A percentile compares a stretch with the other conserved stretches of the same genome.
phyloP scores from a whole-genome alignment of 106 monocot genomes.

The Allium fistulosum region DNA sequence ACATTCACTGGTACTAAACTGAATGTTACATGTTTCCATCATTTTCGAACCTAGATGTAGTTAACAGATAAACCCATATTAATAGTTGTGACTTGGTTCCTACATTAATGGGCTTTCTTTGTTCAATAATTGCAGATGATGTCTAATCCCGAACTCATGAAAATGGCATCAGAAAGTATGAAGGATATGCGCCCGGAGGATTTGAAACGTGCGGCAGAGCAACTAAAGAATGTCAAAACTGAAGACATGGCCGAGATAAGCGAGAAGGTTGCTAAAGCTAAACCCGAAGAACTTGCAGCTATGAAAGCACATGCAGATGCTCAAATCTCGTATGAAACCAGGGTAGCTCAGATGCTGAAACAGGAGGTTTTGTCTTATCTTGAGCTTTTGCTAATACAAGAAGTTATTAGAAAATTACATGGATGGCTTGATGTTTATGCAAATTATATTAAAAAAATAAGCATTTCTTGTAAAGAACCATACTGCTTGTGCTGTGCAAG shows the following conservation, averaged over 20 bases:
- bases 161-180: constrained; percentile 82
- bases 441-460: no score
- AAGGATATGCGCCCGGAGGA: constrained; percentile 77
- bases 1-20: no score
- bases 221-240: constrained; percentile 57
- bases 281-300: constrained; percentile 79
- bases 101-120: background rate
- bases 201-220: constrained; percentile 69
- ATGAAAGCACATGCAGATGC: constrained; percentile 75
- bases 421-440: no score
- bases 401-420: no score
- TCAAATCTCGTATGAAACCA: constrained; percentile 57
- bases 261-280: constrained; percentile 69
- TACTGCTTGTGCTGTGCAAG: no score
- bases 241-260: constrained; percentile 84
- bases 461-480: no score
- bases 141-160: constrained; percentile 88
- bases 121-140: constrained; percentile 53
- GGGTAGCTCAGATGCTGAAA: constrained; percentile 77
- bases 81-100: no score
- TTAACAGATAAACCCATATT: no score
- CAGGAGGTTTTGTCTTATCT: constrained; percentile 47
- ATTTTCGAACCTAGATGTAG: no score
- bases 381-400: no score
- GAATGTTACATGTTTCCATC: no score